Evolutionary conservation across 495 filamentous ascomycete species (phyloP), one percentile per base, ranked within the genome.

Genomic region (Podospora anserina): DNA sequence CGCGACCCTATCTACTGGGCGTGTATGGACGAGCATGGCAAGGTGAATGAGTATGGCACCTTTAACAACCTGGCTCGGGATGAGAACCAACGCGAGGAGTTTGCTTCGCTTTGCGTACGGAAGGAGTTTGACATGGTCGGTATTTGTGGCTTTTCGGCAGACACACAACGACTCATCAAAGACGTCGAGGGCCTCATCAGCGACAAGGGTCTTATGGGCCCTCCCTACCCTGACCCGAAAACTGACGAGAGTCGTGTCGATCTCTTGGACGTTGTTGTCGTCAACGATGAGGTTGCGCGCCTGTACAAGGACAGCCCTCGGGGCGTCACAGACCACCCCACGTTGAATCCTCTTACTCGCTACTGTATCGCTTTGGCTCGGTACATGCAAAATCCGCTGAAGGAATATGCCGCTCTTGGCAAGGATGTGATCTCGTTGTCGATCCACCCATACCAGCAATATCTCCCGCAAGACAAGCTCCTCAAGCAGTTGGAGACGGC

Each of bases 211-310:
- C 82, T 99, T 6, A 86, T 85, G 27, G 88, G 90, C n/a, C 85
- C 91, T 5, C 86, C 89, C 7, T 93, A 88, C 70, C 88, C 90
- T 27, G 88, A 89, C 67, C 80, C 80, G 0, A 85, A 89, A 34
- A 80, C 80, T 1, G 82, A 82, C 54, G 88, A 90, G 20, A 90
- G 92, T 65, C 82, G 88, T 63, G 89, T 81, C 69, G 92, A 94
- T 69, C 83, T 84, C 20, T 81, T 98, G 32, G 94, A 98, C 67
- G 89, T 97, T 16, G 84, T 97, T 53, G 89, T 96, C 68, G 91
- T 97, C 72, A 97, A 98, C 69, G 95, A 98, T 71, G 95, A 99
- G 79, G 92, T 97, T 57, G 95, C 95, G 30, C 86, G 95, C 20
- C 85, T 98, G 4, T 99, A 97, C 77, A 92, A 97, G 74, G 91